Conservation (phyloP, 805 yeast genomes). For the Saccharomycopsis oosterbeekiorum region DNA sequence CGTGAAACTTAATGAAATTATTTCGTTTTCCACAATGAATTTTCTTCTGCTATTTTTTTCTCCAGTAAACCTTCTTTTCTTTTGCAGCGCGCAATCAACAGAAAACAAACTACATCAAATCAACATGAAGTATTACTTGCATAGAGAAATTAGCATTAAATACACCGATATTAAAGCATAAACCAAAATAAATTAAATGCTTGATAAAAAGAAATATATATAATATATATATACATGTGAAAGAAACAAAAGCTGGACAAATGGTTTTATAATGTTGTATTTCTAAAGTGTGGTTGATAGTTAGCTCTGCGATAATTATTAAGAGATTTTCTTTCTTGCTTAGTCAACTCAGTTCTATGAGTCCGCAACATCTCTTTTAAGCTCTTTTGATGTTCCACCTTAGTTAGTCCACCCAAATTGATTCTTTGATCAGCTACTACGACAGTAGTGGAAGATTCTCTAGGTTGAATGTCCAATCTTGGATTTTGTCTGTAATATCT, state of each 20-base stretch:
- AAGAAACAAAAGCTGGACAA: slow-evolving; percentile 23
- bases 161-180: no score
- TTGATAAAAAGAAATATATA: not conserved
- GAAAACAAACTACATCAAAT: no score
- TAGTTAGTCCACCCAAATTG: slow-evolving; percentile 17
- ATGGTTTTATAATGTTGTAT: slow-evolving; percentile 33
- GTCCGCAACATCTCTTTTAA: slow-evolving; percentile 52
- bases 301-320: slow-evolving; percentile 50
- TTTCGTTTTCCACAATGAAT: no score
- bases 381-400: slow-evolving; percentile 28
- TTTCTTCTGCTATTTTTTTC: no score
- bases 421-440: slow-evolving; percentile 61
- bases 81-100: no score
- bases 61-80: no score
- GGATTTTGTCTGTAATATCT: slow-evolving; percentile 59
- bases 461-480: slow-evolving; percentile 48
- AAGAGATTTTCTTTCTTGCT: slow-evolving; percentile 37
- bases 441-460: slow-evolving; percentile 39
- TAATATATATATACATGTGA: not conserved
- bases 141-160: no score
- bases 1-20: no score
- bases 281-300: slow-evolving; percentile 60
- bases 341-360: slow-evolving; percentile 40
- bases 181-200: no score
- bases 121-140: no score